Evolutionary conservation across 2,329 filamentous ascomycete species (phyloP).

Genomic region (Sphaceloma murrayae): DNA sequence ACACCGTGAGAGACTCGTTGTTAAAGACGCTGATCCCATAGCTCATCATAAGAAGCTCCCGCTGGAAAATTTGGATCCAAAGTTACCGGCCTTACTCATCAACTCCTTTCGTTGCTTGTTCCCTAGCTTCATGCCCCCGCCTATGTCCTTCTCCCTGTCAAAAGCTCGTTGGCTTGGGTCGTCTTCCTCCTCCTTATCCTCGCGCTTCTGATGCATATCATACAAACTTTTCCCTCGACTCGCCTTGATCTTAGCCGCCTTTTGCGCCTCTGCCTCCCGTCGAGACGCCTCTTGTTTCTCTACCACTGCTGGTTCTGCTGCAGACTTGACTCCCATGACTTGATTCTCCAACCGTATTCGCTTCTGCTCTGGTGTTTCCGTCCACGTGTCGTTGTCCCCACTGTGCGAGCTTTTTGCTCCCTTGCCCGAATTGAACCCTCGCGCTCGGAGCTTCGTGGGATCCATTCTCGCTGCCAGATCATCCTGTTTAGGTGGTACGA

Average conservation of each 20-base stretch:
- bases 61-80: slow-evolving; percentile 70
- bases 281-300: slow-evolving; percentile 14
- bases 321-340: slow-evolving; percentile 60
- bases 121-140: slow-evolving; percentile 60
- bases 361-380: slow-evolving; percentile 84
- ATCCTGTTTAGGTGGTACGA: slow-evolving; percentile 41
- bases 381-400: slow-evolving; percentile 59
- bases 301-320: slow-evolving; percentile 18
- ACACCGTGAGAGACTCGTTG: too few relatives aligned
- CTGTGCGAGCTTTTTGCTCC: slow-evolving; percentile 40
- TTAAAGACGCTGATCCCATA: too few relatives aligned
- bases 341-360: slow-evolving; percentile 69
- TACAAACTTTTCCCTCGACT: slow-evolving; percentile 29
- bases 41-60: slow-evolving; percentile 49
- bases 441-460: slow-evolving; percentile 70
- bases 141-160: slow-evolving; percentile 91
- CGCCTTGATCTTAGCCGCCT: slow-evolving; percentile 44
- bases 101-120: slow-evolving; percentile 60
- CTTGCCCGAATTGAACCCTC: slow-evolving; percentile 70
- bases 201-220: slow-evolving; percentile 38
- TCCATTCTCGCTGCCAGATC: slow-evolving; percentile 55
- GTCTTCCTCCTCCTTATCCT: slow-evolving; percentile 58
- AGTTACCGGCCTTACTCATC: slow-evolving; percentile 68
- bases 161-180: slow-evolving; percentile 85
- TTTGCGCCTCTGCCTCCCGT: slow-evolving; percentile 34